These are phyloP conservation scores for Penstemon eatonii DNA, from an alignment of 257 asterid genomes.

Conservation along the genomic window DNA sequence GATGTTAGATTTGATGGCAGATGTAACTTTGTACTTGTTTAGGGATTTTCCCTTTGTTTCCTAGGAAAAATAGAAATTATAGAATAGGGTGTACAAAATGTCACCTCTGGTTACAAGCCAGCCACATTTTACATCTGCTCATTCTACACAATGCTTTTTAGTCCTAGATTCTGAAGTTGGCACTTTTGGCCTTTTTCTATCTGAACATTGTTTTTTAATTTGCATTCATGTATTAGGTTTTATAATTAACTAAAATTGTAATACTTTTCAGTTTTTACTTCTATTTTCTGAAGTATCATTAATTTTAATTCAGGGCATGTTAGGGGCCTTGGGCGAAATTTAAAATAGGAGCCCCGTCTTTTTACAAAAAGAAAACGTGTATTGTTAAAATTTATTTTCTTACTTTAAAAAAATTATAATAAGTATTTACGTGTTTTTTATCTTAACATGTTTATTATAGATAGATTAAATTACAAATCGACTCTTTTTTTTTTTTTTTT, in stretches of 20 bases:
- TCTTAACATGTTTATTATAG: no score
- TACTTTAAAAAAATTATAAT: no score
- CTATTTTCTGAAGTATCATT: neutral
- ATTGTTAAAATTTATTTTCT: no score
- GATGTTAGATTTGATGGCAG: slow-evolving; percentile 17
- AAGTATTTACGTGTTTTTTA: no score
- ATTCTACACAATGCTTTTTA: neutral
- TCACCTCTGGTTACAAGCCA: neutral
- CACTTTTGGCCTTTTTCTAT: neutral
- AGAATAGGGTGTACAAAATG: slow-evolving; percentile 31
- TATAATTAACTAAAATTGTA: neutral
- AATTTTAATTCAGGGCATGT: neutral
- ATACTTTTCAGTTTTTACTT: no score
- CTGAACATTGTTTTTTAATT: neutral
- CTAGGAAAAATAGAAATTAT: slow-evolving; percentile 20
- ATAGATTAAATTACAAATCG: no score
- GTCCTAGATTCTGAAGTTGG: neutral
- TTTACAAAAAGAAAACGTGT: no score
- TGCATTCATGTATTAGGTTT: neutral
- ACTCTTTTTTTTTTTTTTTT: no score
- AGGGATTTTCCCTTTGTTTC: slow-evolving; percentile 28
- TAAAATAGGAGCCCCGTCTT: no score
- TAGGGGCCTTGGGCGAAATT: no score
- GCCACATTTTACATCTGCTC: neutral
- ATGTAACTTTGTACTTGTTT: slow-evolving; percentile 24